phyloP scores from a whole-genome alignment of 228 moss, liverwort and hornwort species.

The Sphagnum magellanicum region DNA sequence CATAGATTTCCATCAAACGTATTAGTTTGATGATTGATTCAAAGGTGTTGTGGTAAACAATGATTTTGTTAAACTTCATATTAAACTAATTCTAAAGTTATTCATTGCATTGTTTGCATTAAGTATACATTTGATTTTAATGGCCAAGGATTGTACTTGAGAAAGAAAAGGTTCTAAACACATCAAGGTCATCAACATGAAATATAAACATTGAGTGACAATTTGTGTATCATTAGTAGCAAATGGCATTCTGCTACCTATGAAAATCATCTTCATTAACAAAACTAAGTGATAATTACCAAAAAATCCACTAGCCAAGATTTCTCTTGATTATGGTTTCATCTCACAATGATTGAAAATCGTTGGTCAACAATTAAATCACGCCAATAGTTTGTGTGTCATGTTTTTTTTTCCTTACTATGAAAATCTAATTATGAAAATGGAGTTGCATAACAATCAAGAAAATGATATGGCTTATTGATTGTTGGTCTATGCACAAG shows the following conservation, averaged over 20 bases:
- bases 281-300: too few species aligned
- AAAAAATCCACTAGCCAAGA: not conserved
- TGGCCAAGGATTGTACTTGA: conserved; percentile 1
- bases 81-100: too few species aligned
- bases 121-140: not conserved
- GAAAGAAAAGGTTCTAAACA: conserved; percentile 1
- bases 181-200: not conserved
- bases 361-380: not conserved
- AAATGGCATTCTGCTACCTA: not conserved
- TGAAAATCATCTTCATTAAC: too few species aligned
- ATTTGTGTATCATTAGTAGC: conserved; percentile 1
- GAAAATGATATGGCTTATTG: not conserved
- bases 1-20: too few species aligned
- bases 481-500: conserved; percentile 1
- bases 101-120: too few species aligned
- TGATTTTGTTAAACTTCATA: too few species aligned
- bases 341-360: not conserved
- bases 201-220: not conserved
- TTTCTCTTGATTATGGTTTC: not conserved
- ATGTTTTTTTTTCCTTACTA: not conserved
- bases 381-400: not conserved
- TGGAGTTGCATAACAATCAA: not conserved
- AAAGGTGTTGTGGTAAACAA: too few species aligned
- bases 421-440: not conserved
- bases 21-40: too few species aligned